phyloP scores from a whole-genome alignment of 352 stramenopile genomes.

The Globisporangium rhizosaccharum region DNA sequence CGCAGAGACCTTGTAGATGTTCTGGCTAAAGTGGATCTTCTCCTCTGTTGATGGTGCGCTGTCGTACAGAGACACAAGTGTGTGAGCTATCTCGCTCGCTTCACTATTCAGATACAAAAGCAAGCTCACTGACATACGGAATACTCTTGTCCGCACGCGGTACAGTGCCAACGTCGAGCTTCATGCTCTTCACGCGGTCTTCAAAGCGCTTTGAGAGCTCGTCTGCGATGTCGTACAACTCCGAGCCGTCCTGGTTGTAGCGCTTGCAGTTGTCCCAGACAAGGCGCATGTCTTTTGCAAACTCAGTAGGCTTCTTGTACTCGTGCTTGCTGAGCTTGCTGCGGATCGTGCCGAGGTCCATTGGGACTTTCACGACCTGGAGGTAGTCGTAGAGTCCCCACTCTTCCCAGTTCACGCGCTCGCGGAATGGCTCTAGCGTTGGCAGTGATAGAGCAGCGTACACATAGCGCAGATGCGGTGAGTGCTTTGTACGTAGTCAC shows the following conservation, averaged over 20 bases:
- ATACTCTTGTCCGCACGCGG: constrained; percentile 61
- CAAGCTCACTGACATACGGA: constrained; percentile 29
- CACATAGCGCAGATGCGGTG: no score
- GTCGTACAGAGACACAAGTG: constrained; percentile 1
- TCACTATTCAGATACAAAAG: neutral
- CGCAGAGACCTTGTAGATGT: constrained; percentile 83
- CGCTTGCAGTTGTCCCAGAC: constrained; percentile 86
- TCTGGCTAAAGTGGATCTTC: constrained; percentile 85
- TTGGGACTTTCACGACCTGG: constrained; percentile 88
- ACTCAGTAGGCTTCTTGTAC: constrained; percentile 81
- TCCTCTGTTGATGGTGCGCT: constrained; percentile 77
- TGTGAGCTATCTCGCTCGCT: constrained; percentile 7
- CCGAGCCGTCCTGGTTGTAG: constrained; percentile 88
- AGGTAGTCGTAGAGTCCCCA: constrained; percentile 90
- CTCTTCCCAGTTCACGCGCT: constrained; percentile 88
- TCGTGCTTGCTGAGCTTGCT: constrained; percentile 71
- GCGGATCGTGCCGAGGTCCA: constrained; percentile 89
- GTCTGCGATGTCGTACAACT: constrained; percentile 81
- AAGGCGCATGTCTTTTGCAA: constrained; percentile 79
- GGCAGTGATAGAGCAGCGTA: neutral
- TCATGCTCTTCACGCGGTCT: constrained; percentile 78
- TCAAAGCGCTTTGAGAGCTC: constrained; percentile 87
- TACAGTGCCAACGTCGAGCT: constrained; percentile 66
- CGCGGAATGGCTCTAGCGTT: constrained; percentile 62
- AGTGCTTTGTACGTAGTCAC: no score